A percentile compares a stretch with the other conserved stretches of the same genome.
Conservation (phyloP, 2,329 filamentous ascomycete species). For the Ophiostoma pallidulum region DNA sequence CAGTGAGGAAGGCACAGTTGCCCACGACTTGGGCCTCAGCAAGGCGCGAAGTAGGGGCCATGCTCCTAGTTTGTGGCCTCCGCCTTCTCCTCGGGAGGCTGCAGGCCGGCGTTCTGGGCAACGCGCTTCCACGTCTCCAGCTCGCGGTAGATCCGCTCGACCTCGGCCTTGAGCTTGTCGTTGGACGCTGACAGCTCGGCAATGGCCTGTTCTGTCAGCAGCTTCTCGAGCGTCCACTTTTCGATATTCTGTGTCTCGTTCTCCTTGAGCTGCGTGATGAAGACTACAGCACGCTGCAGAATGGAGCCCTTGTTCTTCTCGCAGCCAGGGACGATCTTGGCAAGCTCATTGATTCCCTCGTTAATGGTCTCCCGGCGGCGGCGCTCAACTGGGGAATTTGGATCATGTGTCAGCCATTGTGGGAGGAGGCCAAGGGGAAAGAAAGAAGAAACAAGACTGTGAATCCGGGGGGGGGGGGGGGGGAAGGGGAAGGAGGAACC, state of each 20-base stretch:
- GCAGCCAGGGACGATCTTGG: slow-evolving; percentile 93
- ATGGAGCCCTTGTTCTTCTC: slow-evolving; percentile 99
- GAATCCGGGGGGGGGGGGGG: neutral
- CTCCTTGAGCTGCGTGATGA: slow-evolving; percentile 89
- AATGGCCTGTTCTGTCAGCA: slow-evolving; percentile 80
- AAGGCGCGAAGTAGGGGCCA: neutral
- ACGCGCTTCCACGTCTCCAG: slow-evolving; percentile 70
- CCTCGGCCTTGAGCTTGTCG: slow-evolving; percentile 76
- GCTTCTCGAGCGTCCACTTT: slow-evolving; percentile 86
- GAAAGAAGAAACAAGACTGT: neutral
- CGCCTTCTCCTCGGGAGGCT: slow-evolving; percentile 29
- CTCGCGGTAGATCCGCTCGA: slow-evolving; percentile 67
- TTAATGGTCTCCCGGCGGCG: slow-evolving; percentile 97
- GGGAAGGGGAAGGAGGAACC: neutral
- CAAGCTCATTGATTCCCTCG: slow-evolving; percentile 94
- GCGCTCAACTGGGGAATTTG: slow-evolving; percentile 66
- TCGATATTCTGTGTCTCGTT: slow-evolving; percentile 91
- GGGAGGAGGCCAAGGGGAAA: neutral
- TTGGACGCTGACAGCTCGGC: slow-evolving; percentile 79
- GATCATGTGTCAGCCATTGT: too few species aligned
- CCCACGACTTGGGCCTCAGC: too few species aligned
- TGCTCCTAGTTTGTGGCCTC: slow-evolving; percentile 22
- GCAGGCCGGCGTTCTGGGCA: slow-evolving; percentile 50
- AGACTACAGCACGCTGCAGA: slow-evolving; percentile 82
- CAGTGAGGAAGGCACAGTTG: neutral